These are phyloP conservation scores for Euryodendron excelsum DNA, from an alignment of 148 eudicot species.

Conservation along the genomic window DNA sequence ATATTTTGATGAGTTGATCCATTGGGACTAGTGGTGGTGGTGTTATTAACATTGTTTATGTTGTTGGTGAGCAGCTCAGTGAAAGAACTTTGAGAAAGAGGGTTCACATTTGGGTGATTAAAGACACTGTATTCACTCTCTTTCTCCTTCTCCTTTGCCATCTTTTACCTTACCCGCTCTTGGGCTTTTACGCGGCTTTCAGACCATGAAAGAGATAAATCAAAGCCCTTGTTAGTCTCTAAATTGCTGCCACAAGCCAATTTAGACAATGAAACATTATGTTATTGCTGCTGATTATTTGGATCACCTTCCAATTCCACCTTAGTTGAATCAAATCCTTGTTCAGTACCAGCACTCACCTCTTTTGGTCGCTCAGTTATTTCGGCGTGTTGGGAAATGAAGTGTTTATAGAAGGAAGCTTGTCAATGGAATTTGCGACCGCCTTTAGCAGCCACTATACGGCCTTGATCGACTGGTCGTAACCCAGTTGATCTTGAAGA, in stretches of 20 bases:
- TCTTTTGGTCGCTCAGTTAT: conserved; percentile 42
- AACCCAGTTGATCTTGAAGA: conserved; percentile 75
- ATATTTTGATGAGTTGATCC: conserved; percentile 27
- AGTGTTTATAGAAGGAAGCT: conserved; percentile 59
- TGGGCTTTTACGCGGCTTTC: conserved; percentile 72
- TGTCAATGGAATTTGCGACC: conserved; percentile 61
- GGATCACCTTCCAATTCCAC: conserved; percentile 30
- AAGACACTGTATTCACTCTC: conserved; percentile 16
- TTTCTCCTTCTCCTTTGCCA: conserved; percentile 63
- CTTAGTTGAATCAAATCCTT: conserved; percentile 27
- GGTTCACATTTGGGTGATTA: conserved; percentile 23
- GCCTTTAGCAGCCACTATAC: conserved; percentile 94
- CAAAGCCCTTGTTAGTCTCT: conserved; percentile 79
- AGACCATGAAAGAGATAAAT: conserved; percentile 57
- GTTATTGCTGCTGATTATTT: conserved; percentile 23
- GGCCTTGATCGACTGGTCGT: conserved; percentile 90
- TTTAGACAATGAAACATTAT: conserved; percentile 36
- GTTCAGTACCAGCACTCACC: conserved; percentile 16
- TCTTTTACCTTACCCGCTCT: conserved; percentile 72
- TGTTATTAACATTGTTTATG: conserved; percentile 27
- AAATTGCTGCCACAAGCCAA: conserved; percentile 73
- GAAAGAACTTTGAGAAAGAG: conserved; percentile 61
- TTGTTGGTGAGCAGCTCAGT: conserved; percentile 75
- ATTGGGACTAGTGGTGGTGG: conserved; percentile 24
- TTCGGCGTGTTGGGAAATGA: conserved; percentile 54